phyloP scores from a whole-genome alignment of 2,329 filamentous ascomycete genomes.

The Neonectria faginata region DNA sequence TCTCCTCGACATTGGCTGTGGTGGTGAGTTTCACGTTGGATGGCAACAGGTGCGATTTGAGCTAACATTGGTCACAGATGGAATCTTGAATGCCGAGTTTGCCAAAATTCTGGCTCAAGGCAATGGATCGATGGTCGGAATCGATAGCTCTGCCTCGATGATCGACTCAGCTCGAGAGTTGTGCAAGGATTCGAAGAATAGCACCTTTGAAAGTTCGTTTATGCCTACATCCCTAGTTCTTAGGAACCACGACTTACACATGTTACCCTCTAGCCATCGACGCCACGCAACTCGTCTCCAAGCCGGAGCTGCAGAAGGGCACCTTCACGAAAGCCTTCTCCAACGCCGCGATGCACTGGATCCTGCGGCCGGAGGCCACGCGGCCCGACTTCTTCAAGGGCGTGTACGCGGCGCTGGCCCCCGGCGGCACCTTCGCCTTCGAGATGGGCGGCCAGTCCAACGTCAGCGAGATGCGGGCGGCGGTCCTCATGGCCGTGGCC shows the following conservation, averaged over 20 bases:
- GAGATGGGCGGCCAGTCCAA: slow-evolving; percentile 81
- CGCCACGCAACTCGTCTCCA: slow-evolving; percentile 54
- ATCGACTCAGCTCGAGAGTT: slow-evolving; percentile 63
- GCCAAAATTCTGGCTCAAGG: slow-evolving; percentile 59
- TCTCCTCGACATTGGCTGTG: slow-evolving; percentile 73
- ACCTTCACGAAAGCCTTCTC: slow-evolving; percentile 70
- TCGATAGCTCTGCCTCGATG: slow-evolving; percentile 71
- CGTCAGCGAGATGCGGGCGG: slow-evolving; percentile 70
- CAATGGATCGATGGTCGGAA: slow-evolving; percentile 63
- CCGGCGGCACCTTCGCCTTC: slow-evolving; percentile 71
- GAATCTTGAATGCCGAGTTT: slow-evolving; percentile 68
- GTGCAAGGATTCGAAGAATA: slow-evolving; percentile 53
- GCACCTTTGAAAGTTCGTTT: slow-evolving; percentile 58
- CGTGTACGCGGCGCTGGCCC: slow-evolving; percentile 63
- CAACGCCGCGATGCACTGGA: slow-evolving; percentile 76
- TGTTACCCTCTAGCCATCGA: slow-evolving; percentile 56
- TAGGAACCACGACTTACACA: slow-evolving; percentile 10
- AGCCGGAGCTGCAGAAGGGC: slow-evolving; percentile 51
- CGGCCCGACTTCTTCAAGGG: slow-evolving; percentile 65
- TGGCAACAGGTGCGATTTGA: neutral
- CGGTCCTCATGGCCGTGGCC: slow-evolving; percentile 65
- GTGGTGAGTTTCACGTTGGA: slow-evolving; percentile 57
- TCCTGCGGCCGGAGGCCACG: slow-evolving; percentile 61
- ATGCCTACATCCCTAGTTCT: neutral
- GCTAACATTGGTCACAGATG: slow-evolving; percentile 56